phyloP scores from a whole-genome alignment of 2,329 filamentous ascomycete species.

The Balansia obtecta region DNA sequence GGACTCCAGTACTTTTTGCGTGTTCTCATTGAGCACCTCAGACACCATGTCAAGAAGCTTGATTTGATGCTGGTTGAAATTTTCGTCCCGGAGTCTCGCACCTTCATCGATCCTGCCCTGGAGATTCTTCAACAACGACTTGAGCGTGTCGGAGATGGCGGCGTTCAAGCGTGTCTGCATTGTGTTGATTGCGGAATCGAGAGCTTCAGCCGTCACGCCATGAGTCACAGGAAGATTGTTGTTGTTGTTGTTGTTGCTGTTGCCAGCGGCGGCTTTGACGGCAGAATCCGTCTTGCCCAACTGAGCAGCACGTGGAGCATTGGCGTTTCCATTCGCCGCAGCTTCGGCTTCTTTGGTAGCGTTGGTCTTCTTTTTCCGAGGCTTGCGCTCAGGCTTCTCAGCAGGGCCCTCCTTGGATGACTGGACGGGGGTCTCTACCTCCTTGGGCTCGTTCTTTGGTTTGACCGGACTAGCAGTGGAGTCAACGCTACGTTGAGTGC shows the following conservation, averaged over 20 bases:
- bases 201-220: slow-evolving; percentile 30
- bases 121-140: slow-evolving; percentile 47
- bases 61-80: slow-evolving; percentile 39
- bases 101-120: slow-evolving; percentile 56
- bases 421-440: slow-evolving; percentile 31
- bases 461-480: slow-evolving; percentile 21
- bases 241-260: slow-evolving; percentile 14
- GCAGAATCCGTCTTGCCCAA: slow-evolving; percentile 16
- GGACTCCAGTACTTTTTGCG: slow-evolving; percentile 58
- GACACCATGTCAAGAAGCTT: slow-evolving; percentile 46
- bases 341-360: slow-evolving; percentile 31
- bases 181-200: slow-evolving; percentile 41
- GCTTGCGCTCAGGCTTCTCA: slow-evolving; percentile 51
- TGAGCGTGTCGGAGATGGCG: slow-evolving; percentile 38
- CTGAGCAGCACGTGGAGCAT: slow-evolving; percentile 20
- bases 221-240: slow-evolving; percentile 10
- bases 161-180: slow-evolving; percentile 39
- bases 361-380: slow-evolving; percentile 54
- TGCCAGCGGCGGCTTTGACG: slow-evolving; percentile 18
- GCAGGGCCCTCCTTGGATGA: slow-evolving; percentile 25
- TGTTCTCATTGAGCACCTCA: slow-evolving; percentile 48
- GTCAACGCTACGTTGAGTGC: slow-evolving; percentile 21
- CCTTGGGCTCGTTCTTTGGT: slow-evolving; percentile 32
- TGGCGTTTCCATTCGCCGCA: slow-evolving; percentile 27
- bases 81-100: slow-evolving; percentile 35